Conservation (phyloP, 495 filamentous ascomycete genomes). For the Aspergillus bridgeri region DNA sequence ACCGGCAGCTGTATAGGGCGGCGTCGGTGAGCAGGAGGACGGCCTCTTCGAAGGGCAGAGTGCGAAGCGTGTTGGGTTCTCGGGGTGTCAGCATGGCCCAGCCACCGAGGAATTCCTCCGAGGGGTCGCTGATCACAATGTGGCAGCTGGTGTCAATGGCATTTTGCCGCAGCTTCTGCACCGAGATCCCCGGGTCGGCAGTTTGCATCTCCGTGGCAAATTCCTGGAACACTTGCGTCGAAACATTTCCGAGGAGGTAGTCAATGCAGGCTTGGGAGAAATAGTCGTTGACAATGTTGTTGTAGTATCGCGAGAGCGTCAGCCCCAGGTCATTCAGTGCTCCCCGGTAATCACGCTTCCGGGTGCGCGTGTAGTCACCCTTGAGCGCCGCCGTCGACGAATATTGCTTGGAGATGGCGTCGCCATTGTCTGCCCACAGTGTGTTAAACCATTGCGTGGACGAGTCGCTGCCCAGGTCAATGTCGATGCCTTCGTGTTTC, state of each 20-base stretch:
- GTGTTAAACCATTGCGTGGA: slow-evolving; percentile 88
- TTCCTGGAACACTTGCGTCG: slow-evolving; percentile 77
- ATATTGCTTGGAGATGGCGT: slow-evolving; percentile 59
- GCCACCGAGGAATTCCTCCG: slow-evolving; percentile 78
- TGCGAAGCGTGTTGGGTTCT: slow-evolving; percentile 60
- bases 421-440: slow-evolving; percentile 92
- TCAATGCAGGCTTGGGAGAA: slow-evolving; percentile 94
- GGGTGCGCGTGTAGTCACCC: slow-evolving; percentile 89
- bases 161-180: slow-evolving; percentile 75
- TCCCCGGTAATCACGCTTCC: slow-evolving; percentile 86
- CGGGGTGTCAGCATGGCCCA: slow-evolving; percentile 76
- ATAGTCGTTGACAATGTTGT: slow-evolving; percentile 92
- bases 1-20: slow-evolving; percentile 81
- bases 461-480: slow-evolving; percentile 64
- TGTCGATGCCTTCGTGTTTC: slow-evolving; percentile 65
- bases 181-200: slow-evolving; percentile 80
- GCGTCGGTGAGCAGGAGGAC: slow-evolving; percentile 81
- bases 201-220: slow-evolving; percentile 87
- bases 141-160: slow-evolving; percentile 83
- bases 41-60: slow-evolving; percentile 73
- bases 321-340: slow-evolving; percentile 90
- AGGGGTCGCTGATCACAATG: slow-evolving; percentile 77
- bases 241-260: slow-evolving; percentile 87
- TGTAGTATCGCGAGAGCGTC: slow-evolving; percentile 63
- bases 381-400: slow-evolving; percentile 91